Evolutionary conservation across 108 stramenopile species (phyloP).

Genomic region (Pseudonitzschia pungens): DNA sequence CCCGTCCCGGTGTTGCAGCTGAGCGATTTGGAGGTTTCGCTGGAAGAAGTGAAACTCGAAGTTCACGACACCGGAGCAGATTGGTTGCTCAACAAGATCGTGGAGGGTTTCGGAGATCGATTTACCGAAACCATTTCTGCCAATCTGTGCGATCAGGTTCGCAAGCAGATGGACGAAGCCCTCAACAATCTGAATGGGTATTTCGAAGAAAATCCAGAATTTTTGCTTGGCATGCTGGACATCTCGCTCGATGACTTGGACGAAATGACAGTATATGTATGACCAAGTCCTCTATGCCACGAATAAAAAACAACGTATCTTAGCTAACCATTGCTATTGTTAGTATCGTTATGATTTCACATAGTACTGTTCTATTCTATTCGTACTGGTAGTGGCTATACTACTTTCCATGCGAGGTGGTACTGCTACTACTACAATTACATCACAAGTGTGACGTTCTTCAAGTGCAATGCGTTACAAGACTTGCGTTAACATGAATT

Average conservation of each 20-base stretch:
- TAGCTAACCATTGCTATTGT: no score
- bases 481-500: no score
- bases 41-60: conserved; percentile 64
- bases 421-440: no score
- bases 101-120: conserved; percentile 67
- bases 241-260: conserved; percentile 79
- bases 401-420: no score
- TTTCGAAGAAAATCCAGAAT: conserved; percentile 67
- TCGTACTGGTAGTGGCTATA: no score
- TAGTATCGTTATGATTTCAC: no score
- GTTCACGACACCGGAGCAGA: conserved; percentile 71
- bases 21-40: conserved; percentile 52
- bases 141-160: conserved; percentile 75
- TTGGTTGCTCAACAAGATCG: conserved; percentile 77
- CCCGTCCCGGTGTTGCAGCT: conserved; percentile 63
- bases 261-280: conserved; percentile 34
- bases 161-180: conserved; percentile 49
- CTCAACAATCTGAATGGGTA: conserved; percentile 74
- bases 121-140: conserved; percentile 65
- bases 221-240: conserved; percentile 66
- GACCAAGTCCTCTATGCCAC: neutral
- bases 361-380: no score
- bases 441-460: no score
- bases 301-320: no score
- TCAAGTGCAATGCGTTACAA: no score